Evolutionary conservation across 345 rosid species (phyloP).

Genomic region (Anacardium occidentale): DNA sequence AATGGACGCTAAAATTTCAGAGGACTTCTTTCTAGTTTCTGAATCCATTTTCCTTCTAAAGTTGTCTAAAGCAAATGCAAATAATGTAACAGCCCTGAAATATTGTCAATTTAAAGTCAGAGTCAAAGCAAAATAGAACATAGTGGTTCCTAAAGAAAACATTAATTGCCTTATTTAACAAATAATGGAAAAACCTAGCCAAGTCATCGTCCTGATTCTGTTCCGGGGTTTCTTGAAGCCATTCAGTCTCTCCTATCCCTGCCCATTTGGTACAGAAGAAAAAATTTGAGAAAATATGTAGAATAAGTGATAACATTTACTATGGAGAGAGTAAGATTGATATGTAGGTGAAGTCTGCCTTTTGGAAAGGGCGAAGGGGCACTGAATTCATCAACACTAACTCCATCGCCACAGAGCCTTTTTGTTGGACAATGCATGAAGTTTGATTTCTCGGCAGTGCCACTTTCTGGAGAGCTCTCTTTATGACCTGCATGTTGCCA

Average conservation of each 20-base stretch:
- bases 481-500: constrained; percentile 34
- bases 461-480: constrained; percentile 33
- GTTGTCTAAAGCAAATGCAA: constrained; percentile 66
- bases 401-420: constrained; percentile 39
- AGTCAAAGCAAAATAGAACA: constrained; percentile 22
- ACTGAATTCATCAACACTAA: constrained; percentile 32
- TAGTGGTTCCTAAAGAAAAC: background rate
- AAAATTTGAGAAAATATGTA: background rate
- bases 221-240: constrained; percentile 47
- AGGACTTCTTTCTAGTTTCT: constrained; percentile 65
- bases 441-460: constrained; percentile 38
- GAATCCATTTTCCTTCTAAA: constrained; percentile 62
- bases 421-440: constrained; percentile 42
- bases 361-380: constrained; percentile 42
- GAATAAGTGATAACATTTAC: background rate
- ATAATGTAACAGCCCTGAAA: constrained; percentile 64
- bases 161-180: constrained; percentile 8
- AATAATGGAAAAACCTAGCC: constrained; percentile 54
- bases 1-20: constrained; percentile 68
- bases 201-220: constrained; percentile 59
- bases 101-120: constrained; percentile 28
- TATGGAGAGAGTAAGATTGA: constrained; percentile 16
- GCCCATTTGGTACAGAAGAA: constrained; percentile 27
- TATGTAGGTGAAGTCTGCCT: constrained; percentile 44
- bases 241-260: constrained; percentile 48